Evolutionary conservation across 1,284 basidiomycete genomes (phyloP).

Genomic region (Heterobasidion occidentale): DNA sequence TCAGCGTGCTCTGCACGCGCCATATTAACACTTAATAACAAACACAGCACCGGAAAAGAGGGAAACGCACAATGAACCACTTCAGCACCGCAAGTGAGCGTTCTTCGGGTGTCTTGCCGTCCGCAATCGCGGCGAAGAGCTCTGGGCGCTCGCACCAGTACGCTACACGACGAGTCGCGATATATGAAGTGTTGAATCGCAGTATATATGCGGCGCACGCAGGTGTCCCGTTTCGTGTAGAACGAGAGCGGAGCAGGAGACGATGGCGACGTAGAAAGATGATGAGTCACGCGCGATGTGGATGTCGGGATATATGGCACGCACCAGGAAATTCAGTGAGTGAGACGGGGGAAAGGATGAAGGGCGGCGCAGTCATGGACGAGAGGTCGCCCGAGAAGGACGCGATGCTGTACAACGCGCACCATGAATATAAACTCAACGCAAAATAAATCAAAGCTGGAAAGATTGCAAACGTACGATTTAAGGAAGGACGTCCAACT

Average conservation of each 20-base stretch:
- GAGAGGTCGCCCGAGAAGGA: constrained; percentile 90
- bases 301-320: constrained; percentile 14
- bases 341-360: constrained; percentile 83
- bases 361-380: constrained; percentile 89
- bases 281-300: neutral
- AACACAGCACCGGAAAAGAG: neutral
- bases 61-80: constrained; percentile 80
- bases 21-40: neutral
- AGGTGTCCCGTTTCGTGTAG: no score
- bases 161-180: constrained; percentile 30
- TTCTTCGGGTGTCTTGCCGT: constrained; percentile 65
- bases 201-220: no score
- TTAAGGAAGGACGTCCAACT: constrained; percentile 80
- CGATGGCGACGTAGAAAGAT: neutral
- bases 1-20: constrained; percentile 66
- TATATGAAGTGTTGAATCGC: no score
- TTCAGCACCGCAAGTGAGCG: constrained; percentile 71
- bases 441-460: neutral
- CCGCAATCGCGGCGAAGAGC: constrained; percentile 77
- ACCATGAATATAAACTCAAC: neutral
- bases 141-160: constrained; percentile 92
- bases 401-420: constrained; percentile 45
- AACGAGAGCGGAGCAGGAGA: no score
- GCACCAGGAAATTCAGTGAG: constrained; percentile 84
- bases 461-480: constrained; percentile 41